These are phyloP conservation scores for Helianthus annuus DNA, from an alignment of 129 eudicot genomes.

Conservation along the genomic window DNA sequence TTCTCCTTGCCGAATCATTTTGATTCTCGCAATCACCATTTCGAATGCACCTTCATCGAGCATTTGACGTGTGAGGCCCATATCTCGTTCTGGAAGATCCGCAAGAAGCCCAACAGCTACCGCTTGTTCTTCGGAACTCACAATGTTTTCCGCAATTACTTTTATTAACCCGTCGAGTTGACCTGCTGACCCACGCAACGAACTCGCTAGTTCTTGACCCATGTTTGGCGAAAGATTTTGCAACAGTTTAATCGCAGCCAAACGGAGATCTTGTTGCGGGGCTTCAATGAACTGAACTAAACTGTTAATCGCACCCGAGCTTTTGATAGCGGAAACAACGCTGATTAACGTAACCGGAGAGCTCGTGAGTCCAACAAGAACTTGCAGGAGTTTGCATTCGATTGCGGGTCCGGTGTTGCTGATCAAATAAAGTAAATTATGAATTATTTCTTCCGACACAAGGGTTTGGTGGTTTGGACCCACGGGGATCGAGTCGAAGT, in stretches of 20 bases:
- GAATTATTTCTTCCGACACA: slow-evolving; percentile 77
- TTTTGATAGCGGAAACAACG: slow-evolving; percentile 85
- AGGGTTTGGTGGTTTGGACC: slow-evolving; percentile 75
- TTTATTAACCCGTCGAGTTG: slow-evolving; percentile 68
- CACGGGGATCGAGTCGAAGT: slow-evolving; percentile 67
- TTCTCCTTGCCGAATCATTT: slow-evolving; percentile 73
- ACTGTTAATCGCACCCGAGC: slow-evolving; percentile 84
- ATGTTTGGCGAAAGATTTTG: slow-evolving; percentile 75
- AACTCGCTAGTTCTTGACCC: slow-evolving; percentile 71
- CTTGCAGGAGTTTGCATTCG: slow-evolving; percentile 80
- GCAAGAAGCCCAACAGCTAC: slow-evolving; percentile 84
- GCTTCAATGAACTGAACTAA: slow-evolving; percentile 93
- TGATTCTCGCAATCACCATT: slow-evolving; percentile 54
- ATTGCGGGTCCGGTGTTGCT: slow-evolving; percentile 94
- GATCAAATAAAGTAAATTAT: slow-evolving; percentile 72
- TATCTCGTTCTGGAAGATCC: slow-evolving; percentile 77
- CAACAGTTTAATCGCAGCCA: slow-evolving; percentile 69
- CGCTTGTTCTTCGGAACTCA: slow-evolving; percentile 84
- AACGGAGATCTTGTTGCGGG: slow-evolving; percentile 74
- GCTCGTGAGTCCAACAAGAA: slow-evolving; percentile 87
- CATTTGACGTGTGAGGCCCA: slow-evolving; percentile 72
- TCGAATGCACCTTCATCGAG: slow-evolving; percentile 72
- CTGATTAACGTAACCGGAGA: slow-evolving; percentile 60
- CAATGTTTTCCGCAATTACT: slow-evolving; percentile 57
- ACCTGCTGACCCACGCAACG: slow-evolving; percentile 70